phyloP scores from a whole-genome alignment of 345 rosid genomes.

The Eucalyptus marginata region DNA sequence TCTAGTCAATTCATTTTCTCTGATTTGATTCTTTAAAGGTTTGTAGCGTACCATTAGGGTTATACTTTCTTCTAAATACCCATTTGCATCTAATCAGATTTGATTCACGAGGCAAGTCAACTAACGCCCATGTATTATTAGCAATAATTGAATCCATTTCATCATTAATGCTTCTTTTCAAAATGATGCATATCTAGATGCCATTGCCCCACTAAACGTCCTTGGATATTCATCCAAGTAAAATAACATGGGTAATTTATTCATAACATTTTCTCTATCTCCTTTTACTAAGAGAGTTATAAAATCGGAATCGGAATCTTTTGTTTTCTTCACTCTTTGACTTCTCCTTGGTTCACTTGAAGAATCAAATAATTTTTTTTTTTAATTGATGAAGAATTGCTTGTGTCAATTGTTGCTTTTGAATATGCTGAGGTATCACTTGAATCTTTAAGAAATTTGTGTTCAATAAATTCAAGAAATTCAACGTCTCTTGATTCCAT shows the following conservation, averaged over 20 bases:
- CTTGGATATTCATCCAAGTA: too few species aligned
- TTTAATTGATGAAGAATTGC: neutral
- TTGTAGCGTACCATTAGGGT: neutral
- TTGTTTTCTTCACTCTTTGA: neutral
- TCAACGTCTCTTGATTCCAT: neutral
- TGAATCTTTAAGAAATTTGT: neutral
- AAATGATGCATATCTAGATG: neutral
- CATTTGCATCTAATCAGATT: neutral
- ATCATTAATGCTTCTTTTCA: neutral
- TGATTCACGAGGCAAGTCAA: neutral
- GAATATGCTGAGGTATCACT: neutral
- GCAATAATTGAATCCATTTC: neutral
- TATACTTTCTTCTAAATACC: neutral
- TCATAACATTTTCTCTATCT: neutral
- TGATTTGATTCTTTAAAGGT: neutral
- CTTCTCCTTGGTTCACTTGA: neutral
- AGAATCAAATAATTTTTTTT: neutral
- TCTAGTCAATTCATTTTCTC: neutral
- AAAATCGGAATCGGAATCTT: too few species aligned
- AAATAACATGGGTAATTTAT: neutral
- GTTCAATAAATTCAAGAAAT: too few species aligned
- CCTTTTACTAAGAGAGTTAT: neutral
- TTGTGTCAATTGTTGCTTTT: neutral
- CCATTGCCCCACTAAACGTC: neutral
- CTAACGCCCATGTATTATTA: neutral